A percentile compares a stretch with the other conserved stretches of the same genome.
phyloP scores from a whole-genome alignment of 768 basidiomycete species.

The Xerocomus spinulosus region DNA sequence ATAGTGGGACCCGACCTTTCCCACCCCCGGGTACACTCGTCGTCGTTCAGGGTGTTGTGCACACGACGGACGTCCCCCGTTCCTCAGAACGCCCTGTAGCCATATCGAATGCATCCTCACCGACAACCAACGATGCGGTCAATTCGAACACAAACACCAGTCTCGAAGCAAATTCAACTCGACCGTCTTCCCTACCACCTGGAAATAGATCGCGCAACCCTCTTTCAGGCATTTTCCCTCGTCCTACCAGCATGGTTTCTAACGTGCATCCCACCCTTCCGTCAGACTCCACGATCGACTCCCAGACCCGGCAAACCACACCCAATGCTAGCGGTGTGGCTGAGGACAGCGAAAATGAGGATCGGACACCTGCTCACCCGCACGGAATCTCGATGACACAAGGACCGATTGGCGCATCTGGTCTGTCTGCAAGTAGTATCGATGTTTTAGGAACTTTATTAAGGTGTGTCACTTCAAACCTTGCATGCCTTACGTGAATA shows the following conservation, averaged over 20 bases:
- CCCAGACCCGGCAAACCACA: constrained; percentile 3
- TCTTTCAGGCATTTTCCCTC: constrained; percentile 38
- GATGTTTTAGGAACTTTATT: constrained; percentile 80
- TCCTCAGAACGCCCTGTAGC: constrained; percentile 21
- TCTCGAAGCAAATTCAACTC: constrained; percentile 5
- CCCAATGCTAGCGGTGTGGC: neutral
- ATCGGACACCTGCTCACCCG: constrained; percentile 10
- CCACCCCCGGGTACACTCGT: constrained; percentile 76
- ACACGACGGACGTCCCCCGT: constrained; percentile 63
- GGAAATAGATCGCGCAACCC: constrained; percentile 31
- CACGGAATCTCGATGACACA: constrained; percentile 26
- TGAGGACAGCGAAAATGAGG: constrained; percentile 16
- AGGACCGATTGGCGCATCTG: constrained; percentile 27
- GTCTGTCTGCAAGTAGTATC: constrained; percentile 68
- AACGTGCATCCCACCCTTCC: constrained; percentile 8
- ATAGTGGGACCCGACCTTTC: constrained; percentile 41
- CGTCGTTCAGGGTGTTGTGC: constrained; percentile 79
- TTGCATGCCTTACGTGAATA: neutral
- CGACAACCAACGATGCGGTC: constrained; percentile 2
- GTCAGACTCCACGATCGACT: constrained; percentile 5
- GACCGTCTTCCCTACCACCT: constrained; percentile 25
- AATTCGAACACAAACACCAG: constrained; percentile 5
- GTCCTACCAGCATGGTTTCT: constrained; percentile 33
- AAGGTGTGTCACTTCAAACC: constrained; percentile 44
- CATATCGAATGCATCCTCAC: constrained; percentile 8